These are phyloP conservation scores for Tulasnella sp. DNA, from an alignment of 768 basidiomycete species.

Conservation along the genomic window DNA sequence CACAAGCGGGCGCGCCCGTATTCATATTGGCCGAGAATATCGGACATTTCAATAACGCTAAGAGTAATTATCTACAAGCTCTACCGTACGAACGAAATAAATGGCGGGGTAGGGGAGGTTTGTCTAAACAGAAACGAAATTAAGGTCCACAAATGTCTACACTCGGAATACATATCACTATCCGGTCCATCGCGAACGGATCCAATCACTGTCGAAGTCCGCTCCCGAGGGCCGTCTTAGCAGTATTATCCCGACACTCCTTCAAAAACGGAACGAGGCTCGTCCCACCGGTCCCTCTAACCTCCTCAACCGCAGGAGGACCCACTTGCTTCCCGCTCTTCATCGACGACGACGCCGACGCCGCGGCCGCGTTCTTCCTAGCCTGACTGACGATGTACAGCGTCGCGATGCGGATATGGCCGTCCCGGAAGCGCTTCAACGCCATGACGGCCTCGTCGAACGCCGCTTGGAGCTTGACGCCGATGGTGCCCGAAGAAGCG, in stretches of 20 bases:
- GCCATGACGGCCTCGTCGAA: constrained; percentile 73
- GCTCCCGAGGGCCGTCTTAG: constrained; percentile 4
- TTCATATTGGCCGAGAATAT: background rate
- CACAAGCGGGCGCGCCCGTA: background rate
- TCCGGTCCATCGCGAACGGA: background rate
- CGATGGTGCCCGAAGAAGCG: background rate
- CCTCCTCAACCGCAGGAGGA: constrained; percentile 40
- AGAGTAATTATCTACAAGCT: background rate
- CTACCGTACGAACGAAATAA: background rate
- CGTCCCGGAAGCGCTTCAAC: constrained; percentile 72
- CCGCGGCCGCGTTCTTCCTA: constrained; percentile 25
- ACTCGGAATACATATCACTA: background rate
- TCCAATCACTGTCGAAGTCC: background rate
- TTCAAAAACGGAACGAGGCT: constrained; percentile 73
- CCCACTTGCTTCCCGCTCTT: background rate
- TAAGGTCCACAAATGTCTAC: background rate
- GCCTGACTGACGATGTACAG: constrained; percentile 84
- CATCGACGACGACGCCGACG: background rate
- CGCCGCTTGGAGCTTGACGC: constrained; percentile 25
- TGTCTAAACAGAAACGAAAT: background rate
- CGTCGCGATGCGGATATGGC: constrained; percentile 81
- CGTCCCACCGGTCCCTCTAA: constrained; percentile 85
- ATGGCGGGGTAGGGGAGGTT: background rate
- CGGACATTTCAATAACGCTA: background rate
- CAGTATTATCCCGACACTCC: constrained; percentile 79